These are phyloP conservation scores for Sanghuangporus weigelae DNA, from an alignment of 1,284 basidiomycete genomes.

Conservation along the genomic window DNA sequence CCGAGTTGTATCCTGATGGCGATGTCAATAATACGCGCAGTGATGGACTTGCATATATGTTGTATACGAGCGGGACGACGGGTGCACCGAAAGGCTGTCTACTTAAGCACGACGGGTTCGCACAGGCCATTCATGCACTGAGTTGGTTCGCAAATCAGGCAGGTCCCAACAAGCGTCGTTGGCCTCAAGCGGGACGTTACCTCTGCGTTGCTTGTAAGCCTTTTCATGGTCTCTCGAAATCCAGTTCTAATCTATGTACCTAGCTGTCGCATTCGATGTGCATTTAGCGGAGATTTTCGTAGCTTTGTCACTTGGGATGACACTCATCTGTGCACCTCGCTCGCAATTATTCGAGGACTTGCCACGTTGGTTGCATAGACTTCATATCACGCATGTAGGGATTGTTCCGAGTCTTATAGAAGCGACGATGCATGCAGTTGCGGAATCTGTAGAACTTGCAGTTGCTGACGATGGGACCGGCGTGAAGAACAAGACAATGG, in stretches of 20 bases:
- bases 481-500: slow-evolving; percentile 25
- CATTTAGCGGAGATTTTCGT: slow-evolving; percentile 44
- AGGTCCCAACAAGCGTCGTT: slow-evolving; percentile 1
- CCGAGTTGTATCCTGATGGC: slow-evolving; percentile 18
- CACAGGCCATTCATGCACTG: slow-evolving; percentile 39
- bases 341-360: slow-evolving; percentile 44
- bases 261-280: slow-evolving; percentile 46
- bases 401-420: slow-evolving; percentile 52
- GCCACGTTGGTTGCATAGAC: slow-evolving; percentile 35
- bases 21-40: slow-evolving; percentile 29
- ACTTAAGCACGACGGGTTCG: slow-evolving; percentile 40
- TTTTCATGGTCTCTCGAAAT: background rate
- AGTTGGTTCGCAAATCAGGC: slow-evolving; percentile 33
- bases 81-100: slow-evolving; percentile 55
- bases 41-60: slow-evolving; percentile 40
- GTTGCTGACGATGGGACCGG: slow-evolving; percentile 9
- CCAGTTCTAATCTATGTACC: background rate
- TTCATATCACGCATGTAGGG: slow-evolving; percentile 47
- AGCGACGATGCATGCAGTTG: slow-evolving; percentile 40
- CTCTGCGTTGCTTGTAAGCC: slow-evolving; percentile 38
- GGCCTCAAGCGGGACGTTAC: slow-evolving; percentile 26
- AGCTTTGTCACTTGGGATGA: slow-evolving; percentile 40
- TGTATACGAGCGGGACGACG: slow-evolving; percentile 53
- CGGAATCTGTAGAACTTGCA: slow-evolving; percentile 21
- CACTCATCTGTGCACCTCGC: slow-evolving; percentile 39